These are phyloP conservation scores for Calonectria montana DNA, from an alignment of 2,329 filamentous ascomycete species.

Conservation along the genomic window DNA sequence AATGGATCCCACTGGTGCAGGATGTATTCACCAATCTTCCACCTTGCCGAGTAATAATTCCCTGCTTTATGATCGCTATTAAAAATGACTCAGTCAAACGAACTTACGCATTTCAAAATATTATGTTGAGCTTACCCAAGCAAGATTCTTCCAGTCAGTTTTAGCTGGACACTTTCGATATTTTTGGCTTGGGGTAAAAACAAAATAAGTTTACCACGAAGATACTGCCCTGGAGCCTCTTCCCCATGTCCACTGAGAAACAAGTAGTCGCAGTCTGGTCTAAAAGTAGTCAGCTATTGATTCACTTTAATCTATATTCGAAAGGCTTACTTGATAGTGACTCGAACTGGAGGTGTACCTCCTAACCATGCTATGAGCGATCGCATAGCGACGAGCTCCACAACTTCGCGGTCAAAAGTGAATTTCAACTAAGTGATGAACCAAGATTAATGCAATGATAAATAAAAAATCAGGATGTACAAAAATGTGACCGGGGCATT, in stretches of 20 bases:
- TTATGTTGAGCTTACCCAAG: not conserved
- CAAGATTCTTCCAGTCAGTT: not conserved
- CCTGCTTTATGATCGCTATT: slow-evolving; percentile 1
- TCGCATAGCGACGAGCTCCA: not conserved
- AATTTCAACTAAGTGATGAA: too few species aligned
- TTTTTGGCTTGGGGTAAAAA: not conserved
- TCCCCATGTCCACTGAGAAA: slow-evolving; percentile 12
- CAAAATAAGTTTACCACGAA: slow-evolving; percentile 8
- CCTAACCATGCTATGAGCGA: slow-evolving; percentile 5
- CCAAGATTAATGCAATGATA: too few species aligned
- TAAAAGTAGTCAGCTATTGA: not conserved
- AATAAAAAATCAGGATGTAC: too few species aligned
- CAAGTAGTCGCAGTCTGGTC: slow-evolving; percentile 6
- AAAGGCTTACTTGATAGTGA: slow-evolving; percentile 9
- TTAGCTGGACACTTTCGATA: not conserved
- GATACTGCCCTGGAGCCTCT: slow-evolving; percentile 11
- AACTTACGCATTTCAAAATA: too few species aligned
- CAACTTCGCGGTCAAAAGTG: too few species aligned
- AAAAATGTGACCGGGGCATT: too few species aligned
- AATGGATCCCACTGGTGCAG: slow-evolving; percentile 7
- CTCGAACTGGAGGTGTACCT: not conserved
- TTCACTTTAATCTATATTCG: too few species aligned
- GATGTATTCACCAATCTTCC: not conserved
- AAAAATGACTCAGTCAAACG: not conserved
- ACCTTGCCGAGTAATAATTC: not conserved